Evolutionary conservation across 169 alveolate species (phyloP), one percentile per base, ranked within the genome.

Genomic region (Plasmodium fragile): DNA sequence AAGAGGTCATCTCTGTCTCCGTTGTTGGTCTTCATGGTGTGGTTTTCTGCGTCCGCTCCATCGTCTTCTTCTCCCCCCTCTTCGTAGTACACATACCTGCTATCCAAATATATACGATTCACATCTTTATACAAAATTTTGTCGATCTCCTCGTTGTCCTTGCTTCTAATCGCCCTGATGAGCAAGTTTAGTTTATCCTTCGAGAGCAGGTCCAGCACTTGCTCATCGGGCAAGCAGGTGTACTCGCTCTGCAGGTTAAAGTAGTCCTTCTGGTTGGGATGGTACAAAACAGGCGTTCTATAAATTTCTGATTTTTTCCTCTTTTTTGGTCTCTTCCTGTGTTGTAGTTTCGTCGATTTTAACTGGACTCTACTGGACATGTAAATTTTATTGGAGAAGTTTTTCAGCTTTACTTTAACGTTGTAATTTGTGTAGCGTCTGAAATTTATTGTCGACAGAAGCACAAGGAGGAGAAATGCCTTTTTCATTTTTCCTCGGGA

Each of bases 301-400:
- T 91, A 91, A 41, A 91, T 91, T 30, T 81, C 92, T 3, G 94
- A 91, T 69, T 91, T 91, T 28, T 91, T 91, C 75, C 84, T 80
- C 82, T 91, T 91, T 32, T 78, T 91, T 2, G 94, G 94, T 49
- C 94, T 79, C 59, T 91, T 91, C 30, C 94, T 69, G 73, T 91
- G 82, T 49, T 91, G 94, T 43, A 91, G 55, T 81, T 91, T 91
- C 10, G 94, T 91, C n/a, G 94, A 91, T 52, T 91, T 91, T 69
- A 91, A 41, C 53, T 91, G 94, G 0, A 91, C 94, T 69, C 94
- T 80, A 22, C 94, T 73, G 16, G 94, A 79, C 94, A 91, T 91
- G 59, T 39, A 91, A 6, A 91, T 91, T 81, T 59, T 91, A 22
- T 91, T 77, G 30, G 89, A 55, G 71, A 79, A 79, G 18, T 55